Evolutionary conservation across 257 asterid species (phyloP).

Genomic region (Echites panduratus): DNA sequence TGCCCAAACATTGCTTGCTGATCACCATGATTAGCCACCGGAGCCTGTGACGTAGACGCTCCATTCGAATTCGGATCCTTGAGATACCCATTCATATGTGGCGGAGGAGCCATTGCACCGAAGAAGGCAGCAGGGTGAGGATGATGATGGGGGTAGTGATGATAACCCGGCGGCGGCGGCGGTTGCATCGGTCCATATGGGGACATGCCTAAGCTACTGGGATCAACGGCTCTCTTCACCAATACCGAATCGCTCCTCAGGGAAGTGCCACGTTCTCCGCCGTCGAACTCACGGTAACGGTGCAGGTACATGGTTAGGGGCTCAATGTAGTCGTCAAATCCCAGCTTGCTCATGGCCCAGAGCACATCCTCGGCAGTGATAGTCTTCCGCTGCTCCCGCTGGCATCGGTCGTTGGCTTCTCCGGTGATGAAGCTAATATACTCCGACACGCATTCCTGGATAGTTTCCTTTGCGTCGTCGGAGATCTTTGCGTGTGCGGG

Average conservation of each 20-base stretch:
- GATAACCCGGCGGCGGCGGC: conserved; percentile 23
- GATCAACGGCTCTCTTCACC: conserved; percentile 48
- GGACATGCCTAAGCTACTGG: conserved; percentile 25
- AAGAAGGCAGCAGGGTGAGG: conserved; percentile 39
- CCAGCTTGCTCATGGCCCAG: conserved; percentile 98
- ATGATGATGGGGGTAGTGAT: conserved; percentile 46
- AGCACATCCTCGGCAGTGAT: conserved; percentile 87
- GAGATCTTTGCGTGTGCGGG: conserved; percentile 90
- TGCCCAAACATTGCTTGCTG: conserved; percentile 32
- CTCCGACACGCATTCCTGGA: conserved; percentile 92
- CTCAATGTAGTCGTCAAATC: conserved; percentile 82
- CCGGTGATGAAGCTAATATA: conserved; percentile 90
- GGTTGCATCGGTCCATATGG: conserved; percentile 3
- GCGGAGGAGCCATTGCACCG: conserved; percentile 34
- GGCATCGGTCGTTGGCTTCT: conserved; percentile 94
- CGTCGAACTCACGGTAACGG: conserved; percentile 70
- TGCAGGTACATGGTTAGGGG: conserved; percentile 78
- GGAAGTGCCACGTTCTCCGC: conserved; percentile 57
- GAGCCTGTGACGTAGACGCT: conserved; percentile 39
- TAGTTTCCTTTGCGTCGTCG: conserved; percentile 91
- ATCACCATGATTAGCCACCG: conserved; percentile 23
- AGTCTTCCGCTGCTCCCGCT: conserved; percentile 90
- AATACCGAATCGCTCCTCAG: conserved; percentile 42
- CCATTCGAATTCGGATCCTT: conserved; percentile 38
- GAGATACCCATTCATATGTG: conserved; percentile 44